These are phyloP conservation scores for Metarhizium brunneum DNA, from an alignment of 2,329 filamentous ascomycete genomes.

Conservation along the genomic window DNA sequence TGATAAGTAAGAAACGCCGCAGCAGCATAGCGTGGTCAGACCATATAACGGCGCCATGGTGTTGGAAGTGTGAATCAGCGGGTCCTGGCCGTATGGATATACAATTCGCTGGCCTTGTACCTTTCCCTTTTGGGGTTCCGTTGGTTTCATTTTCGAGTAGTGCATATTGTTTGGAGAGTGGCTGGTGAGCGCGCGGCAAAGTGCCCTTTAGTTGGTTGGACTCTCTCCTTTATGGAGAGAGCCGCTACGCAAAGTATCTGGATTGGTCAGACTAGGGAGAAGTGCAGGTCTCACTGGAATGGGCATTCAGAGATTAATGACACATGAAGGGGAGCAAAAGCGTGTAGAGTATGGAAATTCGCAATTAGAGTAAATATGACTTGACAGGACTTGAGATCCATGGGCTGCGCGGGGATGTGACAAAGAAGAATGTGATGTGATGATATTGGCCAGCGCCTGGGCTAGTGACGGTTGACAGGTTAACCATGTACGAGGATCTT, in stretches of 20 bases:
- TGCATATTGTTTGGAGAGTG: neutral
- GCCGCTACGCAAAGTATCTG: neutral
- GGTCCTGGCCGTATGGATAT: neutral
- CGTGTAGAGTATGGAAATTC: slow-evolving; percentile 7
- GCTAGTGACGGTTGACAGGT: too few relatives aligned
- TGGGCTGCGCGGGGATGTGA: slow-evolving; percentile 4
- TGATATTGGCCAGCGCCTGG: too few relatives aligned
- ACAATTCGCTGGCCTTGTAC: neutral
- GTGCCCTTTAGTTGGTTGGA: neutral
- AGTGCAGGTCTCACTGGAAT: slow-evolving; percentile 23
- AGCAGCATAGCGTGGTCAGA: neutral
- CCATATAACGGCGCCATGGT: slow-evolving; percentile 4
- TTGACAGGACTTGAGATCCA: neutral
- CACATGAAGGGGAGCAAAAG: slow-evolving; percentile 7
- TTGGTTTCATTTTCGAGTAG: neutral
- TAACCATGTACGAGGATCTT: too few relatives aligned
- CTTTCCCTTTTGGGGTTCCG: neutral
- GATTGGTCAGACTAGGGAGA: slow-evolving; percentile 12
- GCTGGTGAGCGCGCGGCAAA: neutral
- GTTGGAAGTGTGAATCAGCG: slow-evolving; percentile 1
- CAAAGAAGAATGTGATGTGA: too few relatives aligned
- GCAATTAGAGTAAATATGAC: neutral
- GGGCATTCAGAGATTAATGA: slow-evolving; percentile 4
- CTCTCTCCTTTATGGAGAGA: neutral
- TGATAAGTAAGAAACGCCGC: neutral